Evolutionary conservation across 2,329 filamentous ascomycete species (phyloP), one percentile per base, ranked within the genome.

Genomic region (Ophiocordyceps camponoti-saundersi): DNA sequence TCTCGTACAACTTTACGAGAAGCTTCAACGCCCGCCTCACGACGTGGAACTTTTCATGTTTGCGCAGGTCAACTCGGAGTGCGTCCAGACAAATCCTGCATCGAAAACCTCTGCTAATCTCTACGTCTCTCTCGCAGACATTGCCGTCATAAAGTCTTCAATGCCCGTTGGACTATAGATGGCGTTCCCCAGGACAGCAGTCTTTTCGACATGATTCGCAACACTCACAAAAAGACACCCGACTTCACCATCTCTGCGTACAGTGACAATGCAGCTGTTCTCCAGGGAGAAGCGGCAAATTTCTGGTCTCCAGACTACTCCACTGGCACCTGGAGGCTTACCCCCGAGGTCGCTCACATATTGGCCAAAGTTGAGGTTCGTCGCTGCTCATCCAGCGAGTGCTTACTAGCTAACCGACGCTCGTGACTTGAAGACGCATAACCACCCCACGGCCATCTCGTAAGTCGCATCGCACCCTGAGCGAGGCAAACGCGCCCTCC

Each of bases 21-120:
- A 55, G 44, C 58, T 61, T 18, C 75, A 78, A 51, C 69, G 80
- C 36, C 69, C 75, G 44, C 86, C 86, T 1, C 82, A 88, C 50
- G 92, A 96, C 61, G 85, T 96, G 42, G 92, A 98, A 67, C 73
- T 96, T 21, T 96, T 96, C 72, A 96, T 96, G 92, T 98, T 96
- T 63, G 90, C 90, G 16, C 92, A 98, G 66, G 90, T 98, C 61
- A 96, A 96, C 70, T 96, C 90, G 3, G 92, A 98, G 71, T 56
- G 44, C 44, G 50, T 48, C 22, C 29, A 15, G 2, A 26, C 23
- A 6, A 42, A 7, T 5, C 6, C 11, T 42, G 41, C 20, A 2
- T 26, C 8, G 23, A 4, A 5, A 8, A 4, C 41, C 2, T 3
- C 20, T 22, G 22, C 18, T 42, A 10, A 34, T 18, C 32, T n/a